Evolutionary conservation across 768 basidiomycete genomes (phyloP).

Genomic region (Nidularia pulvinata): DNA sequence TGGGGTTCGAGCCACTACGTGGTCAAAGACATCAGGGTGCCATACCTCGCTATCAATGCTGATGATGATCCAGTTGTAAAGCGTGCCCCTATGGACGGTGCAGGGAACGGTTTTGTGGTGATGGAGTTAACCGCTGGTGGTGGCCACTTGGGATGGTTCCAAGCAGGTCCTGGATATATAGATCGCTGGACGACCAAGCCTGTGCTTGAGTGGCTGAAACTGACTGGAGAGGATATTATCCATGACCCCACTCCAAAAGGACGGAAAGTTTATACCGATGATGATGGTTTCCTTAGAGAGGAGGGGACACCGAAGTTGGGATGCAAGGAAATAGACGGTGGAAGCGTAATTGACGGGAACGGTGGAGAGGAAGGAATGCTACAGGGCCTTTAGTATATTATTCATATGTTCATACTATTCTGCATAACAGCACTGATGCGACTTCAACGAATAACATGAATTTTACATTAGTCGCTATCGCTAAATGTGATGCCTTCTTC

Average conservation of each 20-base stretch:
- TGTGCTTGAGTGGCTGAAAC: conserved; percentile 69
- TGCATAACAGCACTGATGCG: no score
- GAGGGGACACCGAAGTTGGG: conserved; percentile 55
- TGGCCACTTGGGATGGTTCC: conserved; percentile 87
- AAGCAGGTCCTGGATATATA: conserved; percentile 33
- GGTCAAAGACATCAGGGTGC: conserved; percentile 61
- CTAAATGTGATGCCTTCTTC: conserved; percentile 77
- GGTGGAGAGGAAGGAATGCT: conserved; percentile 54
- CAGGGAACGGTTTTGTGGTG: conserved; percentile 50
- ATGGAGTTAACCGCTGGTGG: conserved; percentile 65
- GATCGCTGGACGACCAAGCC: conserved; percentile 73
- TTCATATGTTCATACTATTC: no score
- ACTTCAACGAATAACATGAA: background rate
- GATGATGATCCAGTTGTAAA: conserved; percentile 78
- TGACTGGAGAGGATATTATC: conserved; percentile 53
- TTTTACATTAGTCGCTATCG: conserved; percentile 68
- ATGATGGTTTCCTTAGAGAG: conserved; percentile 64
- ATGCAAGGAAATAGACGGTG: conserved; percentile 55
- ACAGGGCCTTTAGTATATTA: conserved; percentile 41
- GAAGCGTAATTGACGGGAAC: conserved; percentile 50
- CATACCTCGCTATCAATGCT: conserved; percentile 75
- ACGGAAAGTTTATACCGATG: conserved; percentile 35
- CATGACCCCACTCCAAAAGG: conserved; percentile 23
- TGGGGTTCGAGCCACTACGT: conserved; percentile 62
- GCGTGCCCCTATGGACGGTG: conserved; percentile 56